Percentiles rank a stretch among this genome's conserved stretches.
Conservation (phyloP, 1,139 yeast species). For the Arxiozyma bovina region DNA sequence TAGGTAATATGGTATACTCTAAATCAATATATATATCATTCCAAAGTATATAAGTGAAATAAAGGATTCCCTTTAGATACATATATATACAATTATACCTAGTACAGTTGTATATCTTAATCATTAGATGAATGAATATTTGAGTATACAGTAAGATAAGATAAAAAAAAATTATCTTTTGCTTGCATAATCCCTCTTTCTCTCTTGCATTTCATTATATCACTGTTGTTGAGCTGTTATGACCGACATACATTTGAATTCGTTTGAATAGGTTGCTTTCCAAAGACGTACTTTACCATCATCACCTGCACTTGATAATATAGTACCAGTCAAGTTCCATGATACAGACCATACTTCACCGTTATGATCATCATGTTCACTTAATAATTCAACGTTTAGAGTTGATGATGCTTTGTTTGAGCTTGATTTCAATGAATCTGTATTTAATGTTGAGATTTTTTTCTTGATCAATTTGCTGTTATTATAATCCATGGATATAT, state of each 20-base stretch:
- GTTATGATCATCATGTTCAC: conserved; percentile 64
- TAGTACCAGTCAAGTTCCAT: conserved; percentile 92
- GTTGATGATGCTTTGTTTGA: conserved; percentile 5
- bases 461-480: conserved; percentile 6
- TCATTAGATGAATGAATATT: not conserved
- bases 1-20: no score
- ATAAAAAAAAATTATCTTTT: no score
- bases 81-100: no score
- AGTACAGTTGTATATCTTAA: not conserved
- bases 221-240: conserved; percentile 44
- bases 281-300: conserved; percentile 88
- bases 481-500: not conserved
- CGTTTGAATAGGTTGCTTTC: conserved; percentile 79
- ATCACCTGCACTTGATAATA: conserved; percentile 88
- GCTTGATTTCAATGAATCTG: not conserved
- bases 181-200: not conserved
- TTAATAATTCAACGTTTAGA: conserved; percentile 41
- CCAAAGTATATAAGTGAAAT: not conserved
- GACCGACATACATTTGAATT: conserved; percentile 88
- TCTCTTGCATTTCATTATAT: not conserved
- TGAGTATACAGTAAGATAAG: not conserved
- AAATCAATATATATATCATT: no score
- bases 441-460: conserved; percentile 4
- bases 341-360: conserved; percentile 94
- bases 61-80: not conserved